Percentiles rank a stretch among this genome's conserved stretches.
phyloP scores from a whole-genome alignment of 192 early-diverging fungal genomes.

The Umbelopsis sp. region DNA sequence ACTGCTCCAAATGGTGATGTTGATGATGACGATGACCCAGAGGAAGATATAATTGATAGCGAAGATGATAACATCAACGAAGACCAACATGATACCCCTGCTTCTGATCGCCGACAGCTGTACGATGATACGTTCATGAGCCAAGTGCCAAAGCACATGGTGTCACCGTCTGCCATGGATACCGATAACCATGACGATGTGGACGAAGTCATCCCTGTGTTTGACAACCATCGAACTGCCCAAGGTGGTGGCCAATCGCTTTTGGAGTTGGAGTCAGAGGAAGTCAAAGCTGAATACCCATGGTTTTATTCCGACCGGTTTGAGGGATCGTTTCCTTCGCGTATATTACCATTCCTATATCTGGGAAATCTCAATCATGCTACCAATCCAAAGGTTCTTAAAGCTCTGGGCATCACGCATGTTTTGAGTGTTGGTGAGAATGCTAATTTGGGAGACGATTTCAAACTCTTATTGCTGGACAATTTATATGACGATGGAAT shows the following conservation, averaged over 20 bases:
- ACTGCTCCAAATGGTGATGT: background rate
- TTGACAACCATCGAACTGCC: conserved; percentile 6
- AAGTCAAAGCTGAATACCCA: conserved; percentile 26
- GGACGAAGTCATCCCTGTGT: conserved; percentile 2
- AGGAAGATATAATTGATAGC: background rate
- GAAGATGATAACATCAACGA: background rate
- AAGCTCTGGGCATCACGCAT: conserved; percentile 55
- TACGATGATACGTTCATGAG: conserved; percentile 19
- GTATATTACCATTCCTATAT: conserved; percentile 61
- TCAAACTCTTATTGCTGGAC: conserved; percentile 52
- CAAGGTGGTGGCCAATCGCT: background rate
- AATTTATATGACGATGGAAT: conserved; percentile 66
- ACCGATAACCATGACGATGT: conserved; percentile 2
- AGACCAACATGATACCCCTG: background rate
- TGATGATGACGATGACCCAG: conserved; percentile 18
- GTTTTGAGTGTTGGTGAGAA: conserved; percentile 63
- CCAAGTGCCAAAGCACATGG: conserved; percentile 12
- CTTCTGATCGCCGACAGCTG: conserved; percentile 4
- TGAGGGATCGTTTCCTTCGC: conserved; percentile 64
- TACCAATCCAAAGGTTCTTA: conserved; percentile 58
- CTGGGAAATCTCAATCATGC: conserved; percentile 66
- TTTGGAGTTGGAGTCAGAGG: background rate
- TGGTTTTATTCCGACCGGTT: conserved; percentile 61
- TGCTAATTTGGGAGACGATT: conserved; percentile 47
- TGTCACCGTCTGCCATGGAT: background rate